Percentiles rank a stretch among this genome's conserved stretches.
Evolutionary conservation across 148 eudicot species (phyloP).

Genomic region (Chenopodium berlandieri): DNA sequence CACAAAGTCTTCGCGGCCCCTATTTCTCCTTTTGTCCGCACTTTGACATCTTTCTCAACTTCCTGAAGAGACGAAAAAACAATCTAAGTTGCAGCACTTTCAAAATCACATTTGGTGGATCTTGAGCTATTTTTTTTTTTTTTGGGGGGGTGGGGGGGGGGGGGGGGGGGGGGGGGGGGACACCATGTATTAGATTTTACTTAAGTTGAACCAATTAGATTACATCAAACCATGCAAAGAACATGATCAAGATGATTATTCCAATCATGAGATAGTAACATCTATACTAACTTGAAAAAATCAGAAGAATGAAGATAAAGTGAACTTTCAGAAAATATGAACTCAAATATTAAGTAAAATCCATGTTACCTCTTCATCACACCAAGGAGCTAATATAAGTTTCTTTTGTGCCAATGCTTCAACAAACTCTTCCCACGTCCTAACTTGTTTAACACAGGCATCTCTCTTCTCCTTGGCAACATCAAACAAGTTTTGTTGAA

Average conservation of each 20-base stretch:
- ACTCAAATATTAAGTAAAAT: neutral
- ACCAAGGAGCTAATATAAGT: conserved; percentile 97
- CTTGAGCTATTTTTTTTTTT: neutral
- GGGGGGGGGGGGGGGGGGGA: neutral
- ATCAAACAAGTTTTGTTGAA: conserved; percentile 70
- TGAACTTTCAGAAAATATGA: neutral
- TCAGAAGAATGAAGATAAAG: neutral
- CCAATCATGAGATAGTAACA: neutral
- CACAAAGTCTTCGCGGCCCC: conserved; percentile 96
- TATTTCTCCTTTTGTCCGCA: conserved; percentile 86
- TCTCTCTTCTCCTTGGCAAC: conserved; percentile 82
- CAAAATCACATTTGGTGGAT: neutral
- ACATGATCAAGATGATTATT: neutral
- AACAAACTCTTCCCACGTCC: conserved; percentile 87
- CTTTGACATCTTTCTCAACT: conserved; percentile 89
- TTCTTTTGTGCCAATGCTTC: conserved; percentile 86
- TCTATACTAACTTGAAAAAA: neutral
- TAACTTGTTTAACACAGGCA: conserved; percentile 61
- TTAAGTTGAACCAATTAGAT: neutral
- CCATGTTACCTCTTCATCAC: conserved; percentile 85
- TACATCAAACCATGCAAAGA: neutral
- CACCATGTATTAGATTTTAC: neutral
- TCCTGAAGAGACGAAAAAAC: conserved; percentile 42
- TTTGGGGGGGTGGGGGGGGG: neutral
- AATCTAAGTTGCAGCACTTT: neutral